Percentiles rank a stretch among this genome's conserved stretches.
Evolutionary conservation across 2,329 filamentous ascomycete genomes (phyloP).

Genomic region (Fusarium veterinarium): DNA sequence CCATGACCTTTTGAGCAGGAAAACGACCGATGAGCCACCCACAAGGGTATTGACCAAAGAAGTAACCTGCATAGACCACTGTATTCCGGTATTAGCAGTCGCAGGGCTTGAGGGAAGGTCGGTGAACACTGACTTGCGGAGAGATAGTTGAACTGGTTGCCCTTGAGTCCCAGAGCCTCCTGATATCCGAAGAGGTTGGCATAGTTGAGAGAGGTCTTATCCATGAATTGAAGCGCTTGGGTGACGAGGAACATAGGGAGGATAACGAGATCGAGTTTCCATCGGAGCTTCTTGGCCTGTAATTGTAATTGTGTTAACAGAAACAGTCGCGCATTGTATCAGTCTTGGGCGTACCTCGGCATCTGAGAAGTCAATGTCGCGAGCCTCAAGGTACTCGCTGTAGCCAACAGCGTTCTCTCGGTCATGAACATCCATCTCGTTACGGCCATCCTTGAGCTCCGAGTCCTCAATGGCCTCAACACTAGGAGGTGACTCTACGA

Average conservation of each 20-base stretch:
- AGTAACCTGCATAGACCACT: constrained; percentile 9
- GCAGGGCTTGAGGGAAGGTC: no score
- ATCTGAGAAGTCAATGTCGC: constrained; percentile 7
- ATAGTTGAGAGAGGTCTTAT: constrained; percentile 14
- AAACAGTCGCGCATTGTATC: no score
- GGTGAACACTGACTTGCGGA: background rate
- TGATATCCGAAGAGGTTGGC: constrained; percentile 11
- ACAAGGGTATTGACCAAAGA: constrained; percentile 5
- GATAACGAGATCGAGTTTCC: constrained; percentile 12
- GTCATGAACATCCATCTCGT: background rate
- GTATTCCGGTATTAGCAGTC: background rate
- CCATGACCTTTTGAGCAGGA: constrained; percentile 5
- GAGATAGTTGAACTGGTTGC: constrained; percentile 6
- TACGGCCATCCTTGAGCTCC: background rate
- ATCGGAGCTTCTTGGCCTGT: background rate
- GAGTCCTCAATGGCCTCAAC: background rate
- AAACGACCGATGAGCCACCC: constrained; percentile 10
- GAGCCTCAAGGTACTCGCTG: constrained; percentile 3
- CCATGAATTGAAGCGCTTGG: constrained; percentile 6
- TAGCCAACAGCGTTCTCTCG: constrained; percentile 5
- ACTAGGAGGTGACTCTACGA: background rate
- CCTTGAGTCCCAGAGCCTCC: background rate
- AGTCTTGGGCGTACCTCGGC: background rate
- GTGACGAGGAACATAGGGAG: constrained; percentile 6
- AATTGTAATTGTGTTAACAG: background rate